Conservation (phyloP, 1,284 basidiomycete species). For the Trichosporon sp. region DNA sequence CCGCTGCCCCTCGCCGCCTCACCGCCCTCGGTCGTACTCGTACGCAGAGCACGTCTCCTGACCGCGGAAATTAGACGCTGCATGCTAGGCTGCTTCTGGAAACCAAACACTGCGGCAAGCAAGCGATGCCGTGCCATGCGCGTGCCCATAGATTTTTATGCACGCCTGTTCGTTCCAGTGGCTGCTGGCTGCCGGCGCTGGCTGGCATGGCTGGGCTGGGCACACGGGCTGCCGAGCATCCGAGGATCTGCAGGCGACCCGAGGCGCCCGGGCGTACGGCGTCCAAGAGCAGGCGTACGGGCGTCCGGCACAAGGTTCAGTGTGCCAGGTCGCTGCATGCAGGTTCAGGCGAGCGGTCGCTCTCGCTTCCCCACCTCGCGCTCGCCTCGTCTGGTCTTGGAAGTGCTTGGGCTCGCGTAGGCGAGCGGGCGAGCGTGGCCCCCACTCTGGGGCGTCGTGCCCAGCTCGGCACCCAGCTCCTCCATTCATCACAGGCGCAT, state of each 20-base stretch:
- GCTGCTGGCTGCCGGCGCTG: background rate
- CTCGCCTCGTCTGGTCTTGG: background rate
- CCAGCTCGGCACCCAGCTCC: background rate
- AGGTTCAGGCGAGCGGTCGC: background rate
- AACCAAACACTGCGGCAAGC: background rate
- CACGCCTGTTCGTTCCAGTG: background rate
- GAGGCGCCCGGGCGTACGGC: background rate
- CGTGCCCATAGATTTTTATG: background rate
- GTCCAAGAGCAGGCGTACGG: too few relatives aligned
- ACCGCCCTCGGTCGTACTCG: background rate
- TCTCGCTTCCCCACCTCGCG: background rate
- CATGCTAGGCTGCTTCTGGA: background rate
- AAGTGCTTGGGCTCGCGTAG: background rate
- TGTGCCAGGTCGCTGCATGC: background rate
- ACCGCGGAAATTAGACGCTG: background rate
- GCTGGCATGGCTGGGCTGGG: background rate
- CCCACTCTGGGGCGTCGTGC: background rate
- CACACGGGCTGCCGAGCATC: background rate
- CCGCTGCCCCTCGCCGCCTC: background rate
- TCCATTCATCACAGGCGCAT: background rate
- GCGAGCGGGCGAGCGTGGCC: background rate
- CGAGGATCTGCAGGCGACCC: conserved; percentile 3
- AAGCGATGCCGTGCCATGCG: background rate
- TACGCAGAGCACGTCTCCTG: background rate
- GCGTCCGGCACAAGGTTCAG: background rate